A percentile compares a stretch with the other conserved stretches of the same genome.
phyloP scores from a whole-genome alignment of 2,329 filamentous ascomycete genomes.

The Monosporascus ibericus region DNA sequence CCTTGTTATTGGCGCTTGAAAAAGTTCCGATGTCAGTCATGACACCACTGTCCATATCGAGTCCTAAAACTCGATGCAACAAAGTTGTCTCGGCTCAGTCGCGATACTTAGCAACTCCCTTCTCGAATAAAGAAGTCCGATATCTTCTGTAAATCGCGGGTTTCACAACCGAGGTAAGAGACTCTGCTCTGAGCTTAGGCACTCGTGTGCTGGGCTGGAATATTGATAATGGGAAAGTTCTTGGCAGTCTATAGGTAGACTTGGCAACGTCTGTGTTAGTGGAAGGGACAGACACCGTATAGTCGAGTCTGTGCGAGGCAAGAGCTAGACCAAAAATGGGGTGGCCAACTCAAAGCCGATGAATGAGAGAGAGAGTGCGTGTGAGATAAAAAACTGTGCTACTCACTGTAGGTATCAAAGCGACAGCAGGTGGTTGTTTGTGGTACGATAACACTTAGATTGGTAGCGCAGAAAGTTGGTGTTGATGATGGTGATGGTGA shows the following conservation, averaged over 20 bases:
- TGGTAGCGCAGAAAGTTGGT: background rate
- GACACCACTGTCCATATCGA: constrained; percentile 30
- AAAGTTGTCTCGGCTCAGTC: constrained; percentile 8
- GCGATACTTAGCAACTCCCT: constrained; percentile 8
- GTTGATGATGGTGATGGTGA: background rate
- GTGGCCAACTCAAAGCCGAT: background rate
- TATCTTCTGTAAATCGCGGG: background rate
- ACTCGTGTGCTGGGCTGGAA: too few relatives aligned
- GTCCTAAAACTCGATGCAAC: constrained; percentile 16
- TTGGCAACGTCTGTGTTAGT: background rate
- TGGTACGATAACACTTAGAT: too few relatives aligned
- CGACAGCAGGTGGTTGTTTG: background rate
- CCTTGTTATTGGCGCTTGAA: constrained; percentile 26
- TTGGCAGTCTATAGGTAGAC: background rate
- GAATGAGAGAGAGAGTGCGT: too few relatives aligned
- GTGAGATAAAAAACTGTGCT: background rate
- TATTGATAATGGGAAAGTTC: background rate
- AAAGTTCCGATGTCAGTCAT: constrained; percentile 30
- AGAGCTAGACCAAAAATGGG: background rate
- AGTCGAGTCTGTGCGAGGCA: background rate
- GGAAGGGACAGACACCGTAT: background rate
- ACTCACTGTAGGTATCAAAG: background rate
- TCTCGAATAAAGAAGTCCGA: constrained; percentile 2
- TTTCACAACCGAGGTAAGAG: background rate
- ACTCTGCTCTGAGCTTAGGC: too few relatives aligned